These are phyloP conservation scores for Crithidia acanthocephali DNA, from an alignment of 208 protist species.

Conservation along the genomic window DNA sequence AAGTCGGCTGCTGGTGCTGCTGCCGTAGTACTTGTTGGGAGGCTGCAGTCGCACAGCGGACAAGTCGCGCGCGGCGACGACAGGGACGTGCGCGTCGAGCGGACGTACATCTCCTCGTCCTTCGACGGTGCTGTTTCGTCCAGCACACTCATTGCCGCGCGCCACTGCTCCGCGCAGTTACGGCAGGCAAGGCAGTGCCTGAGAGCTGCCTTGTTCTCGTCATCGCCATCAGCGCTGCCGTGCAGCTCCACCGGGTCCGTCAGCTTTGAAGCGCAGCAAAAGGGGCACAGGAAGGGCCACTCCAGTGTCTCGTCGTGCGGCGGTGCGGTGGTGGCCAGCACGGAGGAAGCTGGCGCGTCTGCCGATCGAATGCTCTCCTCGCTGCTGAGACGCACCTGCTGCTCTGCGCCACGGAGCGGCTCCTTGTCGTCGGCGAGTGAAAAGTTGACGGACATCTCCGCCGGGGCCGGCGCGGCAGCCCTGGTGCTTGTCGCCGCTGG, in stretches of 20 bases:
- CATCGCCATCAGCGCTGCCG: background rate
- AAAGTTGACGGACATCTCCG: background rate
- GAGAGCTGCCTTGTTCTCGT: background rate
- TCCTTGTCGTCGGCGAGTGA: background rate
- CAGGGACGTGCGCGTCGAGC: background rate
- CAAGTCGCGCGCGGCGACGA: background rate
- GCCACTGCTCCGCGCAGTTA: conserved; percentile 37
- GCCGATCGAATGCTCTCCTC: conserved; percentile 1
- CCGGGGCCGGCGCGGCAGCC: background rate
- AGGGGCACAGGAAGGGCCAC: conserved; percentile 40
- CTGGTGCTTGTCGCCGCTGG: background rate
- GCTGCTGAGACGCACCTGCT: conserved; percentile 22
- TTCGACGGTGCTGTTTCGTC: background rate
- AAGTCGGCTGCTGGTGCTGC: background rate
- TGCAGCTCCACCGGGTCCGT: conserved; percentile 52
- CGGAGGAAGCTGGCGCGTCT: background rate
- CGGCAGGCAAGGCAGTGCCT: conserved; percentile 44
- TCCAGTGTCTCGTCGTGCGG: background rate
- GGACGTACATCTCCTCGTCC: background rate
- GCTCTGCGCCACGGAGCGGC: background rate
- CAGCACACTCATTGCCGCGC: conserved; percentile 7
- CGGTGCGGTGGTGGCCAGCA: background rate
- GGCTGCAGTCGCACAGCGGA: conserved; percentile 16
- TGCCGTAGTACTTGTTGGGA: background rate
- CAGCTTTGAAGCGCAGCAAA: conserved; percentile 40